Evolutionary conservation across 176 grass and related monocot genomes (phyloP).

Genomic region (Urochloa ruziziensis): DNA sequence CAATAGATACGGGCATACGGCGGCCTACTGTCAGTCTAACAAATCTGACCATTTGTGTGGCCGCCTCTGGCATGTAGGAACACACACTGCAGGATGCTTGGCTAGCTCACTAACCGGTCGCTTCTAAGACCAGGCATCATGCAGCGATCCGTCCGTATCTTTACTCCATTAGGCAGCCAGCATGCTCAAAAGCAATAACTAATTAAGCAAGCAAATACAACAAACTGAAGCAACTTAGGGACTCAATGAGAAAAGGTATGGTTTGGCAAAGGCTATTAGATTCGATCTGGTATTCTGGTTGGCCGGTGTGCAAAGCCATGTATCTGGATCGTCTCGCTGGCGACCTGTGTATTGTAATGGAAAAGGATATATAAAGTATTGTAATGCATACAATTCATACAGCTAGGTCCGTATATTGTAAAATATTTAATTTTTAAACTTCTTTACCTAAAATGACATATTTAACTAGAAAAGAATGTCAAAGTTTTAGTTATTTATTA

Average conservation of each 20-base stretch:
- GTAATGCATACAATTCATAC: too few species aligned
- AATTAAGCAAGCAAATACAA: neutral
- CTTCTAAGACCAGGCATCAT: constrained; percentile 31
- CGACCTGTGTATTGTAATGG: too few species aligned
- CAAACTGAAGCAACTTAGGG: neutral
- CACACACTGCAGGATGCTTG: constrained; percentile 19
- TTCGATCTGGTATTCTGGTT: too few species aligned
- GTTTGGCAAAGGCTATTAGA: neutral
- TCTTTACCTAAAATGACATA: too few species aligned
- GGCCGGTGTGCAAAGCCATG: neutral
- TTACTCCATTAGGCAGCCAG: neutral
- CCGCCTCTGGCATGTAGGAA: too few species aligned
- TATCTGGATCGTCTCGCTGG: neutral
- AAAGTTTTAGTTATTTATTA: too few species aligned
- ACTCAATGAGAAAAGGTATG: neutral
- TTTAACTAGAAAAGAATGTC: too few species aligned
- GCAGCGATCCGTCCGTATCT: neutral
- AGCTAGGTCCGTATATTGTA: too few species aligned
- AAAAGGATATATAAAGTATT: too few species aligned
- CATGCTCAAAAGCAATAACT: constrained; percentile 6
- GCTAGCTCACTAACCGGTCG: constrained; percentile 12
- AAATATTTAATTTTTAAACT: too few species aligned
- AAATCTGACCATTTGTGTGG: neutral
- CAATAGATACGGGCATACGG: neutral
- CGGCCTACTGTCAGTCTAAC: neutral